Evolutionary conservation across 1,284 basidiomycete species (phyloP), one percentile per base, ranked within the genome.

Genomic region (Tetrapyrgos nigripes): DNA sequence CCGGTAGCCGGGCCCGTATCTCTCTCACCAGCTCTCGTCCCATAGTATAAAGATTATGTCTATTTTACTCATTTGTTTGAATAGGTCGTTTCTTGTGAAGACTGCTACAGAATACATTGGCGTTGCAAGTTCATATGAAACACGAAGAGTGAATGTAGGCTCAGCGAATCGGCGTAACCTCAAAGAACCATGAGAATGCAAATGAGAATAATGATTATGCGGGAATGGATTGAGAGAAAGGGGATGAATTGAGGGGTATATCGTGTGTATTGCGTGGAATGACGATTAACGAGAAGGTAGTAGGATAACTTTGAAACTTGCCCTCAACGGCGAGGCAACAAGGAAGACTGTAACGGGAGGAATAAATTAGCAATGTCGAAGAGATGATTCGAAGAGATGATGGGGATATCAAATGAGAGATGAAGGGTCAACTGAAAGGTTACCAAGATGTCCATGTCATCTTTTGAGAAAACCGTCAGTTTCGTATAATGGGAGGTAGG

Each of bases 401-500:
- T 8, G 8, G 8, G 31, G 31, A 33, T 33, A 33, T 33, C 31
- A 14, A 14, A 14, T 8, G 14, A 8, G 14, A 33, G 31, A 33
- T 33, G 31, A 33, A 57, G 50, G 28, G 40, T 49, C 24, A 46
- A 55, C 43, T 57, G 24, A 17, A 14, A 31, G 17, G n/a, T n/a
- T 8, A 29, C 17, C 28, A 57, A 57, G 40, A 54, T 48, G 51
- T 59, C 44, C 55, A 43, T 48, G 29, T 58, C 40, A 58, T 49
- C 37, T 48, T 43, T 56, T 53, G 62, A 78, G 70, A 71, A 89
- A 86, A 57, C 81, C 83, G 61, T 85, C 80, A 67, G 84, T 83
- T 72, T 90, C 88, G 73, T 93, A 93, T 58, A 92, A 71, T 27
- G 84, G 82, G 44, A 89, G 76, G 70, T 91, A 93, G 48, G 90